These are phyloP conservation scores for Calvatia gigantea DNA, from an alignment of 768 basidiomycete genomes.

Conservation along the genomic window DNA sequence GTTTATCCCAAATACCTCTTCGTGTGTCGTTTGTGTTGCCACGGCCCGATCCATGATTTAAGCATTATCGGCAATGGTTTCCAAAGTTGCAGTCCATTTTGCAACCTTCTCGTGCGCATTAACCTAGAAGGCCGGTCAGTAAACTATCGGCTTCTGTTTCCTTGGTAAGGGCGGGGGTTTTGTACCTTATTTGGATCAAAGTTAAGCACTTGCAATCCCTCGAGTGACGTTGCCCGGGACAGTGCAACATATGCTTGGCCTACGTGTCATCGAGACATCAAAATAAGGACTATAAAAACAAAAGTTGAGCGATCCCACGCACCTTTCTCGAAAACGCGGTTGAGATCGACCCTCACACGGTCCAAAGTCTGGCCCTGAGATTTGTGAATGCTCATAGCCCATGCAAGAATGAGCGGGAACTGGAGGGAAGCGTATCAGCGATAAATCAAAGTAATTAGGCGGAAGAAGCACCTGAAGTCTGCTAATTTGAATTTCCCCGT, in stretches of 20 bases:
- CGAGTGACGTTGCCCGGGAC: constrained; percentile 82
- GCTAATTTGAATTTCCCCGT: constrained; percentile 77
- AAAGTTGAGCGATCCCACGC: constrained; percentile 10
- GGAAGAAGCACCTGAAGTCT: constrained; percentile 64
- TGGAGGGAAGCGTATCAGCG: constrained; percentile 24
- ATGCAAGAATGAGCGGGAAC: constrained; percentile 86
- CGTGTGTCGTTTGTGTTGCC: background rate
- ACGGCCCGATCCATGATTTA: background rate
- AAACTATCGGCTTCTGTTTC: background rate
- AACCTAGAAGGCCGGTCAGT: constrained; percentile 39
- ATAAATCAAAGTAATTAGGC: background rate
- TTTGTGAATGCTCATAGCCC: constrained; percentile 99
- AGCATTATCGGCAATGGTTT: constrained; percentile 35
- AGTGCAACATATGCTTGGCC: constrained; percentile 91
- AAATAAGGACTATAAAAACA: background rate
- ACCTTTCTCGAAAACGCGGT: constrained; percentile 92
- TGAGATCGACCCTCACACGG: constrained; percentile 91
- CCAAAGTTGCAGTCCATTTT: constrained; percentile 68
- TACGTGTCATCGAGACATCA: constrained; percentile 23
- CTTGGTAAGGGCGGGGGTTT: background rate
- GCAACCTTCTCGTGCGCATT: constrained; percentile 70
- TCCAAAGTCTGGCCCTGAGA: constrained; percentile 96
- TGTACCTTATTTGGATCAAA: constrained; percentile 73
- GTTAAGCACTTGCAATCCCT: constrained; percentile 81
- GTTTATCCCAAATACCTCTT: no score